Evolutionary conservation across 148 eudicot genomes (phyloP).

Genomic region (Polygonum aviculare): DNA sequence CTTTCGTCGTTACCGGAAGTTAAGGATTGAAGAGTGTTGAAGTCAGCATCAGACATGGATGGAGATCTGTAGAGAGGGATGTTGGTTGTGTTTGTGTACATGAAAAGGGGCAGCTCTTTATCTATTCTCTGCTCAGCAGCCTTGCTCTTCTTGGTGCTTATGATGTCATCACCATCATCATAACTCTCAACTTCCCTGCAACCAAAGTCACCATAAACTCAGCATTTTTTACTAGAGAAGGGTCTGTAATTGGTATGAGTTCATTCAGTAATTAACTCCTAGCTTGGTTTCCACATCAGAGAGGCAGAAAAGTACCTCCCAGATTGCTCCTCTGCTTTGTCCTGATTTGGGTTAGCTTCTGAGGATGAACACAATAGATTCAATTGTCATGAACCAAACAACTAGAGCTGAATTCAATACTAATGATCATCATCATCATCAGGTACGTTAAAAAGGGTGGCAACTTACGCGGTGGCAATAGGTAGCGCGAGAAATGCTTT

Average conservation of each 20-base stretch:
- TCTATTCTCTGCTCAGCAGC: conserved; percentile 19
- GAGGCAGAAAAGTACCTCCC: conserved; percentile 1
- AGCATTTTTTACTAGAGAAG: not conserved
- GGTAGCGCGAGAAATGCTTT: conserved; percentile 44
- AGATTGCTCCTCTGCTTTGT: conserved; percentile 1
- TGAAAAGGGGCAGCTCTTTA: conserved; percentile 35
- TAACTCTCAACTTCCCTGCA: not conserved
- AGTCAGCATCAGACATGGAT: not conserved
- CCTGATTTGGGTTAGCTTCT: conserved; percentile 7
- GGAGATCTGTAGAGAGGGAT: conserved; percentile 3
- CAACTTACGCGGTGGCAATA: conserved; percentile 37
- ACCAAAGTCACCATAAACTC: not conserved
- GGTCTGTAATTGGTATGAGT: not conserved
- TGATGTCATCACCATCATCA: not conserved
- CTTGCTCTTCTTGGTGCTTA: conserved; percentile 7
- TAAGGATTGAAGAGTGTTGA: not conserved
- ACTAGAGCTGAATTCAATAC: not conserved
- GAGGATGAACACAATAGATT: not conserved
- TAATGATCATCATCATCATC: not conserved
- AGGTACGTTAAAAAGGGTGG: not conserved
- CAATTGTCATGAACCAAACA: not conserved
- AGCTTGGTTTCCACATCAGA: too few species aligned
- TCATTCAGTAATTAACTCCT: too few species aligned
- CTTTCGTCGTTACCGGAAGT: conserved; percentile 16
- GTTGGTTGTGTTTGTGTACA: conserved; percentile 31